A percentile compares a stretch with the other conserved stretches of the same genome.
Evolutionary conservation across 2,329 filamentous ascomycete genomes (phyloP).

Genomic region (Xylaria sp.): DNA sequence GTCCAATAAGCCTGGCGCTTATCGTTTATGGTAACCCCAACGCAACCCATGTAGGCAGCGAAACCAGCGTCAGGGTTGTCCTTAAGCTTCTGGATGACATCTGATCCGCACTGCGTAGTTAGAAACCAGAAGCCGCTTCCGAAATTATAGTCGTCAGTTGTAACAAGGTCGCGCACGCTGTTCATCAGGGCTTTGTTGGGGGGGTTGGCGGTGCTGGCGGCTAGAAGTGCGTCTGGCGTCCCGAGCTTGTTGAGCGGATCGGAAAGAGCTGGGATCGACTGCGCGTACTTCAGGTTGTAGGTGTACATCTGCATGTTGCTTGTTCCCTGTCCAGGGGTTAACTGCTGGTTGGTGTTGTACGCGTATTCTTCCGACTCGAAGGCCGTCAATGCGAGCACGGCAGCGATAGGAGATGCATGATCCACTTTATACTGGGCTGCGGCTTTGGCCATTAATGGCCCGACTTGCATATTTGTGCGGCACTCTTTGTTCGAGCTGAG

Average conservation of each 20-base stretch:
- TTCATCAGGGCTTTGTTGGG: conserved; percentile 45
- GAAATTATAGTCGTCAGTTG: conserved; percentile 63
- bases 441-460: conserved; percentile 63
- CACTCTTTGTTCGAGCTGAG: conserved; percentile 63
- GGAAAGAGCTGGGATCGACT: conserved; percentile 53
- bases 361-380: conserved; percentile 76
- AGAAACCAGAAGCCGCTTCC: conserved; percentile 64
- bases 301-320: conserved; percentile 62
- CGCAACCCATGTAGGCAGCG: conserved; percentile 59
- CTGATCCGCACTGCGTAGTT: conserved; percentile 54
- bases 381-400: conserved; percentile 74
- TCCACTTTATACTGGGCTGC: conserved; percentile 68
- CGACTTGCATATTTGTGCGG: conserved; percentile 70
- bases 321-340: conserved; percentile 72
- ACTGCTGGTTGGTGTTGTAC: conserved; percentile 75
- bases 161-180: conserved; percentile 57
- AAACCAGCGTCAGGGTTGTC: conserved; percentile 56
- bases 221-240: conserved; percentile 33
- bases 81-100: conserved; percentile 51
- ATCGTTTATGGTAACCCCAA: conserved; percentile 51
- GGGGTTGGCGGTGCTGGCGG: conserved; percentile 24
- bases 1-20: conserved; percentile 56
- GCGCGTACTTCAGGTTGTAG: conserved; percentile 61
- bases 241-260: conserved; percentile 42
- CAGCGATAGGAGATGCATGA: conserved; percentile 70